phyloP scores from a whole-genome alignment of 1,139 yeast genomes.

The Geotrichum siamense region DNA sequence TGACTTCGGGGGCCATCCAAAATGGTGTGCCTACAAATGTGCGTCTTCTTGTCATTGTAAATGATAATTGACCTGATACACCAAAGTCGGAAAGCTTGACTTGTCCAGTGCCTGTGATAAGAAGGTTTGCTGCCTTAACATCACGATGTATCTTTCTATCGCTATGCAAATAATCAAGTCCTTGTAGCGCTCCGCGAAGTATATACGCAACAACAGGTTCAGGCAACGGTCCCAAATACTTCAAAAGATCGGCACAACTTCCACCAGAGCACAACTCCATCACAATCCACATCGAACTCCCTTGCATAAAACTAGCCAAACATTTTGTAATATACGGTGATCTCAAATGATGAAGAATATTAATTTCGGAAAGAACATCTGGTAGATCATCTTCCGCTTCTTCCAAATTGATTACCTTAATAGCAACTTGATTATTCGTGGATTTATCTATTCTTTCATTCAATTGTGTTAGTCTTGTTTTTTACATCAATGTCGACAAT shows the following conservation, averaged over 20 bases:
- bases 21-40: conserved; percentile 98
- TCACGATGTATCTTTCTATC: conserved; percentile 84
- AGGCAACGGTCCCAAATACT: conserved; percentile 13
- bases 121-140: conserved; percentile 75
- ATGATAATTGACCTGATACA: conserved; percentile 80
- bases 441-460: conserved; percentile 26
- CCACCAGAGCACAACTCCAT: conserved; percentile 96
- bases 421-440: conserved; percentile 51
- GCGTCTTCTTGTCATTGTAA: conserved; percentile 65
- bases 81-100: conserved; percentile 96
- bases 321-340: conserved; percentile 60
- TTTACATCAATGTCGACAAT: background rate
- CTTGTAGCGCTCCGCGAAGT: conserved; percentile 51
- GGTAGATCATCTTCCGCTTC: conserved; percentile 70
- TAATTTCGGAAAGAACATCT: conserved; percentile 65
- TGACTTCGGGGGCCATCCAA: conserved; percentile 98
- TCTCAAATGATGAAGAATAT: conserved; percentile 55
- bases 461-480: too few species aligned
- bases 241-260: conserved; percentile 63
- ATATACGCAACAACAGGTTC: conserved; percentile 18
- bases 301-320: conserved; percentile 54
- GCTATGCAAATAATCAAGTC: conserved; percentile 62
- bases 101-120: conserved; percentile 60
- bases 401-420: conserved; percentile 62
- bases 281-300: conserved; percentile 70